These are phyloP conservation scores for Microdochium bolleyi DNA, from an alignment of 2,329 filamentous ascomycete species.

Conservation along the genomic window DNA sequence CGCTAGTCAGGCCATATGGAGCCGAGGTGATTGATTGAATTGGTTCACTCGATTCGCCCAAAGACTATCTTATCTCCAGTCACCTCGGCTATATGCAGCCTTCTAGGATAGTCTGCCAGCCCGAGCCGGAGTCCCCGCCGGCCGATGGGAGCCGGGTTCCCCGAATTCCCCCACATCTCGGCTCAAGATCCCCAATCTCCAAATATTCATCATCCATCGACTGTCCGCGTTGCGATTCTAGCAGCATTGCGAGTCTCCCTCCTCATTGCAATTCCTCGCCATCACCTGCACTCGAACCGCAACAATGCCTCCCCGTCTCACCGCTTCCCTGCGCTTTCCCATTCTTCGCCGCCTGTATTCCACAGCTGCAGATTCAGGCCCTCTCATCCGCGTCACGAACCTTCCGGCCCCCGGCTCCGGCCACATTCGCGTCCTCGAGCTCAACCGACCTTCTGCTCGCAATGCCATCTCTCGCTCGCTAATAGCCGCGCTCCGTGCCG, in stretches of 20 bases:
- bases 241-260: neutral
- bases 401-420: slow-evolving; percentile 73
- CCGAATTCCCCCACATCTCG: neutral
- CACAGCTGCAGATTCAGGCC: slow-evolving; percentile 36
- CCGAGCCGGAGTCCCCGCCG: neutral
- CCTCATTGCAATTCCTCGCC: neutral
- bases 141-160: neutral
- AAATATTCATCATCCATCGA: neutral
- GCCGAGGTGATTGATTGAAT: neutral
- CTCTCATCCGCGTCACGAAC: slow-evolving; percentile 62
- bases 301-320: neutral
- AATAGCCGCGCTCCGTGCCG: slow-evolving; percentile 60
- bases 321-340: neutral
- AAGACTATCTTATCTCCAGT: neutral
- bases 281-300: neutral
- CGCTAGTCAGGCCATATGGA: neutral
- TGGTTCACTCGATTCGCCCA: neutral
- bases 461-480: slow-evolving; percentile 85
- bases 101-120: neutral
- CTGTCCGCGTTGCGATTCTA: neutral
- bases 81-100: neutral
- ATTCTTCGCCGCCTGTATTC: neutral
- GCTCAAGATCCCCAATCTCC: neutral
- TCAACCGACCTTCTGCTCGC: slow-evolving; percentile 76
- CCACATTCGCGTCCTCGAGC: slow-evolving; percentile 78